These are phyloP conservation scores for Macrophomina phaseolina DNA, from an alignment of 2,329 filamentous ascomycete genomes.

Conservation along the genomic window DNA sequence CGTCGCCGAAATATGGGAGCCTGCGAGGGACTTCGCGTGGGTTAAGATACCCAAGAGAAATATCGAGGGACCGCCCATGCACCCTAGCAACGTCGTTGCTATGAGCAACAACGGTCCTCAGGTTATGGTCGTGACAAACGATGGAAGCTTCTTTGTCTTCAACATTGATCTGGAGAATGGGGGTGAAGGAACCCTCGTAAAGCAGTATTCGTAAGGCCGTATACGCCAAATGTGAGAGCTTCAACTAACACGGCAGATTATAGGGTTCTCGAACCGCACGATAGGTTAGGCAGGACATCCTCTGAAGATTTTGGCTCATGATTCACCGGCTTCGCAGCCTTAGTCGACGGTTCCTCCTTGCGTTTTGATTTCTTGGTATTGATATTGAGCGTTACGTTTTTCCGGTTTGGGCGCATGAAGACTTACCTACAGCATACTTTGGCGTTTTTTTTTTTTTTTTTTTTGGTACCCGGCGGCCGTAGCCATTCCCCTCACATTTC, in stretches of 20 bases:
- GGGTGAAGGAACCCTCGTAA: slow-evolving; percentile 87
- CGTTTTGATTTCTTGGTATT: neutral
- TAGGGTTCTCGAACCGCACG: slow-evolving; percentile 28
- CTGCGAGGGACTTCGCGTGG: slow-evolving; percentile 91
- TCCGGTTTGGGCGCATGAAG: slow-evolving; percentile 15
- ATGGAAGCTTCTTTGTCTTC: slow-evolving; percentile 93
- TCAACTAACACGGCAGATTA: slow-evolving; percentile 18
- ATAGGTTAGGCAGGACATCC: slow-evolving; percentile 24
- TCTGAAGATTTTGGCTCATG: slow-evolving; percentile 26
- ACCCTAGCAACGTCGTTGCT: slow-evolving; percentile 72
- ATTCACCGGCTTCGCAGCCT: slow-evolving; percentile 12
- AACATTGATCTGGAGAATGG: slow-evolving; percentile 94
- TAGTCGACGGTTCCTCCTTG: neutral
- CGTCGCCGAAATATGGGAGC: slow-evolving; percentile 98
- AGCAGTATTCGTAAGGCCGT: slow-evolving; percentile 84
- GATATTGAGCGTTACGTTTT: slow-evolving; percentile 3
- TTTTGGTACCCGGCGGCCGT: slow-evolving; percentile 2
- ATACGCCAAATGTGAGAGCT: neutral
- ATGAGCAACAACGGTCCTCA: slow-evolving; percentile 95
- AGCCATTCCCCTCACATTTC: slow-evolving; percentile 1
- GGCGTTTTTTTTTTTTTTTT: slow-evolving; percentile 12
- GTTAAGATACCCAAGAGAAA: slow-evolving; percentile 81
- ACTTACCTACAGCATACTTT: slow-evolving; percentile 21
- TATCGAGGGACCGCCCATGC: slow-evolving; percentile 34
- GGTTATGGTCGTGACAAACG: slow-evolving; percentile 97